phyloP scores from a whole-genome alignment of 176 grass and related monocot genomes.

The Musa troglodytarum region DNA sequence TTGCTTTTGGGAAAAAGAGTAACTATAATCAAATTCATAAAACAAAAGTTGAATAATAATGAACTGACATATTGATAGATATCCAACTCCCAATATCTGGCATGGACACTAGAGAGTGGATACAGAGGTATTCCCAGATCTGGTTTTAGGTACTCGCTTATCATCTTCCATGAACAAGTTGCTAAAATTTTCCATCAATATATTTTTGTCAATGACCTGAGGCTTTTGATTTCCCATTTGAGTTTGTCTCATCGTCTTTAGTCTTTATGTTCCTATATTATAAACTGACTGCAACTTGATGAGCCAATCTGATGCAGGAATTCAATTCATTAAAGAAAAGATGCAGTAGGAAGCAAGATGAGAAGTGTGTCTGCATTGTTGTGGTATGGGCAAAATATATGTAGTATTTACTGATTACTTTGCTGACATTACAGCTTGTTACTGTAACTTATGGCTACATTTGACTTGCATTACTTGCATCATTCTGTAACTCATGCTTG shows the following conservation, averaged over 20 bases:
- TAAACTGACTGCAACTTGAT: constrained; percentile 15
- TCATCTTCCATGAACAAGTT: too few relatives aligned
- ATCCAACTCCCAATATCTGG: too few relatives aligned
- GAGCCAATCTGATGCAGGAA: constrained; percentile 35
- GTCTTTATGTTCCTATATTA: not conserved
- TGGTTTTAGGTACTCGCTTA: too few relatives aligned
- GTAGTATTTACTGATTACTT: not conserved
- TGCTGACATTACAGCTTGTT: not conserved
- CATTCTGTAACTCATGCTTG: too few relatives aligned
- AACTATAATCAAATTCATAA: too few relatives aligned
- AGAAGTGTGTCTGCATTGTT: constrained; percentile 64
- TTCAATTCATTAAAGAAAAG: constrained; percentile 59
- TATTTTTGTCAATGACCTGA: not conserved
- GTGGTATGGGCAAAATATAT: constrained; percentile 34
- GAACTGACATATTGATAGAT: too few relatives aligned
- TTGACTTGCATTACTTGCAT: too few relatives aligned
- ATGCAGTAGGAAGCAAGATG: constrained; percentile 35
- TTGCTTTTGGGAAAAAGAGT: too few relatives aligned
- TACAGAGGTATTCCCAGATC: too few relatives aligned
- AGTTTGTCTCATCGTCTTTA: not conserved
- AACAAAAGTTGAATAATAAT: too few relatives aligned
- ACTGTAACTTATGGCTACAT: too few relatives aligned
- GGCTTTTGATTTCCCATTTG: not conserved
- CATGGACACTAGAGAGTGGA: too few relatives aligned
- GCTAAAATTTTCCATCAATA: not conserved